phyloP scores from a whole-genome alignment of 139 green algal species.

The Chlamydomonas sphaeroides region DNA sequence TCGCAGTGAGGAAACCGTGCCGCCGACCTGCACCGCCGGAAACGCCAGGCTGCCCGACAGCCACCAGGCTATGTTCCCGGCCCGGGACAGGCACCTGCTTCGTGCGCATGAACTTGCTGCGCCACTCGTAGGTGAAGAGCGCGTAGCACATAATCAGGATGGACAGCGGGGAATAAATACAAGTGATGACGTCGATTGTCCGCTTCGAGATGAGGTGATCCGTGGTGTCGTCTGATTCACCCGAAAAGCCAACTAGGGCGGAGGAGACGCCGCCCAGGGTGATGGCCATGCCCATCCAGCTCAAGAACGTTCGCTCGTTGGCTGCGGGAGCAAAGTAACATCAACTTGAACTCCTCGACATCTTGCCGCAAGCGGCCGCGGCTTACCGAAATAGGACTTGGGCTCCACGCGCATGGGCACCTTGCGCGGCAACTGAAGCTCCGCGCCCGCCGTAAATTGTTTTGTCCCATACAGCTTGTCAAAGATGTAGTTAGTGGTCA shows the following conservation, averaged over 20 bases:
- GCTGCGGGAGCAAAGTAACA: slow-evolving; percentile 69
- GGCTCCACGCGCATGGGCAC: slow-evolving; percentile 89
- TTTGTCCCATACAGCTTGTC: slow-evolving; percentile 53
- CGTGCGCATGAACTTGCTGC: slow-evolving; percentile 76
- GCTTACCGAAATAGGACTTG: slow-evolving; percentile 90
- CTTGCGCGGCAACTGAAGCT: slow-evolving; percentile 79
- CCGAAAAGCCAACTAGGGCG: slow-evolving; percentile 78
- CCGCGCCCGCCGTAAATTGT: slow-evolving; percentile 61
- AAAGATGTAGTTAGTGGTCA: slow-evolving; percentile 3
- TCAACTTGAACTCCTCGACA: too few relatives aligned
- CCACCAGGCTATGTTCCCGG: too few relatives aligned
- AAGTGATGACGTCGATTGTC: slow-evolving; percentile 82
- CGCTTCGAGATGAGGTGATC: slow-evolving; percentile 61
- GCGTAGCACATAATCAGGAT: slow-evolving; percentile 89
- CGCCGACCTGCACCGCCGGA: too few relatives aligned
- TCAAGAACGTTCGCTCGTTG: slow-evolving; percentile 89
- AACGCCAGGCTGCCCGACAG: too few relatives aligned
- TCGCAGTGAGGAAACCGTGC: too few relatives aligned
- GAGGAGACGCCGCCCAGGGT: slow-evolving; percentile 86
- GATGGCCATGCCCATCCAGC: slow-evolving; percentile 88
- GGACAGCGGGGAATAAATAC: slow-evolving; percentile 80
- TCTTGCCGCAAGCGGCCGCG: too few relatives aligned
- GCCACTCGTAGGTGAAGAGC: slow-evolving; percentile 83
- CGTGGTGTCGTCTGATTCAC: slow-evolving; percentile 22
- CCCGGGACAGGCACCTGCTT: slow-evolving; percentile 84